Evolutionary conservation across 2,329 filamentous ascomycete genomes (phyloP).

Genomic region (Lachnellula cervina): DNA sequence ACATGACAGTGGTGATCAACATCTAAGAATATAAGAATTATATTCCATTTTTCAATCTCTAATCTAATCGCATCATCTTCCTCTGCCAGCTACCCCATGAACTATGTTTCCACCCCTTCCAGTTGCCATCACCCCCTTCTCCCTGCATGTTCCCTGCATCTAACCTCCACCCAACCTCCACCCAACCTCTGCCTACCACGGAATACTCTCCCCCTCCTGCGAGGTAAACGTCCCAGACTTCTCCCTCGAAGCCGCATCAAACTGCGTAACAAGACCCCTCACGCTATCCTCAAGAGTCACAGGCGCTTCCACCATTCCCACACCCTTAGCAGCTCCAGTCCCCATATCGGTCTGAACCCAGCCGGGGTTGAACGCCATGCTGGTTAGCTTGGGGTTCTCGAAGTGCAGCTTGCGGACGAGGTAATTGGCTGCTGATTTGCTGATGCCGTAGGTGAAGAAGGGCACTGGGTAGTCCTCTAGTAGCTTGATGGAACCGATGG

Average conservation of each 20-base stretch:
- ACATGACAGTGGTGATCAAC: too few species aligned
- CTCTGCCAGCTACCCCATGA: too few species aligned
- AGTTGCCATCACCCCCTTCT: too few species aligned
- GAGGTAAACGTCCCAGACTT: slow-evolving; percentile 16
- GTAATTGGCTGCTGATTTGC: slow-evolving; percentile 35
- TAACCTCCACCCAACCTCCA: too few species aligned
- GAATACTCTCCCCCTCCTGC: slow-evolving; percentile 8
- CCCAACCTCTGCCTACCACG: slow-evolving; percentile 18
- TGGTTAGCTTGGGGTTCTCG: slow-evolving; percentile 26
- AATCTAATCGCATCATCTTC: too few species aligned
- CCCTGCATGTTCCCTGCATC: too few species aligned
- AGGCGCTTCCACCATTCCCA: slow-evolving; percentile 17
- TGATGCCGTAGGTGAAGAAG: slow-evolving; percentile 37
- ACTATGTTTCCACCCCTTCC: too few species aligned
- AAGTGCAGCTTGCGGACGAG: slow-evolving; percentile 32
- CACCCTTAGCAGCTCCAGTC: slow-evolving; percentile 9
- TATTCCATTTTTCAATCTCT: too few species aligned
- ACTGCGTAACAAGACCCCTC: slow-evolving; percentile 8
- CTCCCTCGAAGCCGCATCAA: slow-evolving; percentile 14
- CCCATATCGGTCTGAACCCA: slow-evolving; percentile 31
- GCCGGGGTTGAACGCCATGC: slow-evolving; percentile 31
- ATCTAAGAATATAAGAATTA: too few species aligned
- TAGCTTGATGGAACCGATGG: slow-evolving; percentile 13
- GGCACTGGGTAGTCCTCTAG: slow-evolving; percentile 8
- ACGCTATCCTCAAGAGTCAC: slow-evolving; percentile 18